These are phyloP conservation scores for Trypanosoma cruzi DNA, from an alignment of 208 protist species.

Conservation along the genomic window DNA sequence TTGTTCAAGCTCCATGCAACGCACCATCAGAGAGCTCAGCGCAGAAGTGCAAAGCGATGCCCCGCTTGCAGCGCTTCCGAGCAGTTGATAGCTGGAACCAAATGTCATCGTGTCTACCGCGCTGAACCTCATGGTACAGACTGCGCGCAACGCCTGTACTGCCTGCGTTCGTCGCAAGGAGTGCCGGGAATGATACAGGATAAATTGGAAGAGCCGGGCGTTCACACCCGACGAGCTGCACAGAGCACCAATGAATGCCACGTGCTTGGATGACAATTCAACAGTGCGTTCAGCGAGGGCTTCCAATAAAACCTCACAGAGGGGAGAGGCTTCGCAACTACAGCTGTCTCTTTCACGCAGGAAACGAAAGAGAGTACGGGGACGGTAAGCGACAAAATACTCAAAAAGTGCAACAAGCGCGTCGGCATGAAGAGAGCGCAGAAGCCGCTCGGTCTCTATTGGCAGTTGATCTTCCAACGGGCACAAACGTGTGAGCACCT, in stretches of 20 bases:
- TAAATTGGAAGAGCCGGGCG: conserved; percentile 5
- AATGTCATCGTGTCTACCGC: neutral
- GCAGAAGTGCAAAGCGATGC: conserved; percentile 1
- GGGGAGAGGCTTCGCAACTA: neutral
- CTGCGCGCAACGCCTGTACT: conserved; percentile 15
- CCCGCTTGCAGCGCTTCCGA: neutral
- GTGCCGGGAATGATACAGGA: conserved; percentile 21
- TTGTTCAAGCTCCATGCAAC: conserved; percentile 29
- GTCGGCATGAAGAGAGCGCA: conserved; percentile 35
- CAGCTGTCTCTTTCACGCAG: neutral
- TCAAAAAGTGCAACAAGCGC: conserved; percentile 51
- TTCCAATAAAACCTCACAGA: conserved; percentile 15
- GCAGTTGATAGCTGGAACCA: neutral
- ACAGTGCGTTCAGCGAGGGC: conserved; percentile 20
- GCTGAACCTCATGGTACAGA: conserved; percentile 6
- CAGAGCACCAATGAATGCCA: conserved; percentile 29
- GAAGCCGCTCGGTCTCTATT: neutral
- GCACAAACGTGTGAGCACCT: neutral
- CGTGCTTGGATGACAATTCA: conserved; percentile 40
- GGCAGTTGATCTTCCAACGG: neutral
- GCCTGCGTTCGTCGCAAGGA: conserved; percentile 30
- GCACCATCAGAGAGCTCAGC: conserved; percentile 23
- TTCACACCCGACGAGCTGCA: conserved; percentile 19
- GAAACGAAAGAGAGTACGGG: conserved; percentile 9
- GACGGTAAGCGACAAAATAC: conserved; percentile 21